Evolutionary conservation across 495 filamentous ascomycete species (phyloP).

Genomic region (Barbatosphaeria neglecta): DNA sequence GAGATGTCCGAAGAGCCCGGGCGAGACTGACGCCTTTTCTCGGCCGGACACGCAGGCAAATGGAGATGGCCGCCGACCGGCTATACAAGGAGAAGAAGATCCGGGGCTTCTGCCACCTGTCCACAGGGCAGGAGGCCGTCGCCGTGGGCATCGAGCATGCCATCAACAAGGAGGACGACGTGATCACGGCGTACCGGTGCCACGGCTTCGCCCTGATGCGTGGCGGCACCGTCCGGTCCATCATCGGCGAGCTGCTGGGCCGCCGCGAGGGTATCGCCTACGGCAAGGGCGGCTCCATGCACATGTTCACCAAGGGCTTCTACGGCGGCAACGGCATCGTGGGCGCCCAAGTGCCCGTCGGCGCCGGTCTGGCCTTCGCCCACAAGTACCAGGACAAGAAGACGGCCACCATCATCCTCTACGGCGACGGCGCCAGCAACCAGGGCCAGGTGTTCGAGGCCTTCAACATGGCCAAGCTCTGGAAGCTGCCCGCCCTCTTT

Average conservation of each 20-base stretch:
- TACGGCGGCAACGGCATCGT: constrained; percentile 99
- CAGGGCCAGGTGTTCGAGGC: constrained; percentile 99
- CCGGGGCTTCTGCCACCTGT: constrained; percentile 97
- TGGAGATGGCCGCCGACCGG: constrained; percentile 98
- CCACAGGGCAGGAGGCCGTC: constrained; percentile 94
- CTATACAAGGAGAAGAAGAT: constrained; percentile 99
- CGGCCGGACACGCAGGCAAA: constrained; percentile 61
- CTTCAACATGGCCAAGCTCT: constrained; percentile 99
- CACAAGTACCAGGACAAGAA: constrained; percentile 83
- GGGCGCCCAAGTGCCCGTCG: constrained; percentile 95
- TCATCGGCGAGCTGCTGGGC: constrained; percentile 93
- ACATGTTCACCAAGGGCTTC: constrained; percentile 98
- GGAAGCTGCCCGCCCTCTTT: constrained; percentile 90
- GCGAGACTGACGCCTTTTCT: neutral
- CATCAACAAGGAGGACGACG: constrained; percentile 76
- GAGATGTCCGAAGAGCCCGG: neutral
- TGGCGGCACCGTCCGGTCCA: constrained; percentile 78
- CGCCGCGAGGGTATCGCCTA: constrained; percentile 93
- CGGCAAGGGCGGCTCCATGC: constrained; percentile 98
- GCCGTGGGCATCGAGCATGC: constrained; percentile 95
- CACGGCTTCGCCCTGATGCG: constrained; percentile 98
- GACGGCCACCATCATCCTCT: constrained; percentile 78
- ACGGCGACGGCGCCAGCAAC: constrained; percentile 96
- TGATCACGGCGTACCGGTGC: constrained; percentile 97
- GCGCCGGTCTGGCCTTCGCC: constrained; percentile 91